Percentiles rank a stretch among this genome's conserved stretches.
phyloP scores from a whole-genome alignment of 2,329 filamentous ascomycete genomes.

The Orbilia javanica region DNA sequence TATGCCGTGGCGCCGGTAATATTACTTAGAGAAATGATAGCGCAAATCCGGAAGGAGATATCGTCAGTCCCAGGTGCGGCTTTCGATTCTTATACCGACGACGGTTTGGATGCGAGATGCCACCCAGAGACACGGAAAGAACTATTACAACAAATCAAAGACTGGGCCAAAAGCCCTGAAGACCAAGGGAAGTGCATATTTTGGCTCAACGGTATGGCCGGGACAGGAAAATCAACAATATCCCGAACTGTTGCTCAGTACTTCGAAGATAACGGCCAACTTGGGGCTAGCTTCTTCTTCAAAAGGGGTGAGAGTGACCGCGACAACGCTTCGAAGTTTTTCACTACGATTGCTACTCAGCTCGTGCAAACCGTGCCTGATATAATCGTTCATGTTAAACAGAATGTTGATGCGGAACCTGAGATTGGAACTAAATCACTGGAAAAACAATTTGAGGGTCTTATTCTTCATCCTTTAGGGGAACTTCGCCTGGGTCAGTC shows the following conservation, averaged over 20 bases:
- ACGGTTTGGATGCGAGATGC: too few relatives aligned
- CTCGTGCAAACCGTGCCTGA: too few relatives aligned
- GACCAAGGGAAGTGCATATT: constrained; percentile 38
- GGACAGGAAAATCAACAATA: constrained; percentile 64
- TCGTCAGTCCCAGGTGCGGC: too few relatives aligned
- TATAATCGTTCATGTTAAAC: too few relatives aligned
- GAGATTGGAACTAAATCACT: constrained; percentile 66
- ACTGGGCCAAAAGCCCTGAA: constrained; percentile 17
- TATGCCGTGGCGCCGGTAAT: too few relatives aligned
- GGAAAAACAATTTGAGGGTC: constrained; percentile 29
- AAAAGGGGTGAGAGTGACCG: constrained; percentile 62
- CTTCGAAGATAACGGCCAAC: constrained; percentile 62
- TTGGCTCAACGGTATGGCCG: constrained; percentile 60
- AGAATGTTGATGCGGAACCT: too few relatives aligned
- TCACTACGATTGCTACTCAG: background rate
- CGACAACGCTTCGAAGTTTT: background rate
- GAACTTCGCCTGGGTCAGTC: too few relatives aligned
- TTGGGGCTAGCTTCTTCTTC: constrained; percentile 63
- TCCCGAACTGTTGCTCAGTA: constrained; percentile 63
- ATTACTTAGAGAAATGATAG: too few relatives aligned
- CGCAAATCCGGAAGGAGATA: too few relatives aligned
- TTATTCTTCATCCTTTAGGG: too few relatives aligned
- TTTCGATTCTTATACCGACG: too few relatives aligned
- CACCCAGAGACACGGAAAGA: constrained; percentile 60
- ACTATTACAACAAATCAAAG: constrained; percentile 56